Evolutionary conservation across 2,329 filamentous ascomycete species (phyloP), one percentile per base, ranked within the genome.

Genomic region (Colletotrichum tropicale): DNA sequence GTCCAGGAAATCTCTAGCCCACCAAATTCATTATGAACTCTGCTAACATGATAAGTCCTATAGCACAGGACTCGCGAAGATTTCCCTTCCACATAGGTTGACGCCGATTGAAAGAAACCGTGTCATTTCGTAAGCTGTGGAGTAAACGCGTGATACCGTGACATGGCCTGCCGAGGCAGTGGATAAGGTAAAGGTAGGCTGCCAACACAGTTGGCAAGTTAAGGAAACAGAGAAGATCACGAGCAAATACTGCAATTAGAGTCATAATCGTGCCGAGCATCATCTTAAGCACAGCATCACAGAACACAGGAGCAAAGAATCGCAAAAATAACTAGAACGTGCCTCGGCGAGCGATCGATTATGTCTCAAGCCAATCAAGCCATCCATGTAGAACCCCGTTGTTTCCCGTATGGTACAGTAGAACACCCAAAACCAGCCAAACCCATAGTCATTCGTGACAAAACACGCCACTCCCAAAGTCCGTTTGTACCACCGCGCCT

Each of bases 361-460:
- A 71, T 66, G 58, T 70, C 73, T 69, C 72, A 75, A 77, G 69
- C 71, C 62, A 69, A 77, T 70, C 74, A 76, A 76, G 43, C 71
- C 70, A 78, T 79, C 75, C 79, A 80, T 85, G 80, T 71, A 71
- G 80, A 84, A 82, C 78, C 81, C 82, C 81, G 77, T 83, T 80
- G 73, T 82, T 84, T 83, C 84, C 85, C 84, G 78, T 86, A 86
- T 86, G 82, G 81, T 86, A 87, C 85, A 86, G 74, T 79, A 77
- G 71, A 87, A 85, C 83, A 84, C 85, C 84, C 79, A 82, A 86
- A 86, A 84, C 81, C 85, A 84, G 80, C 84, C 84, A 82, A 83
- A 85, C 81, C 85, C 84, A 80, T 84, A 83, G 82, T 85, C 83
- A 83, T 78, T 85, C 84, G 82, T 86, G 80, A 82, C 77, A 77